These are phyloP conservation scores for Trichoderma sp. DNA, from an alignment of 2,329 filamentous ascomycete species.

Conservation along the genomic window DNA sequence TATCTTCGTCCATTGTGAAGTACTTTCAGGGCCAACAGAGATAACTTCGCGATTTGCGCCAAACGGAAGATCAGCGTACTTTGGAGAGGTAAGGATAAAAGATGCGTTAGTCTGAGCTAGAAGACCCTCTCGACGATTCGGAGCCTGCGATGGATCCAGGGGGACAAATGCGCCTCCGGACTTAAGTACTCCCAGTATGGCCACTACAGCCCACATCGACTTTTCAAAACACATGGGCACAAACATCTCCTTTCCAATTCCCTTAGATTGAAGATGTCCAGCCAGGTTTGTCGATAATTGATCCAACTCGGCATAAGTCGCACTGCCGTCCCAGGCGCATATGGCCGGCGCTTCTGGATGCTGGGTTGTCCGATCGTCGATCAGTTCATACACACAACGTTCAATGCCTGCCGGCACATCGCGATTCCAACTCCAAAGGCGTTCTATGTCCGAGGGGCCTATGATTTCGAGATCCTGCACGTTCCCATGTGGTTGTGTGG, in stretches of 20 bases:
- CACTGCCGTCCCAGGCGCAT: background rate
- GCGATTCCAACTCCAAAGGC: background rate
- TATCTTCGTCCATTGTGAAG: background rate
- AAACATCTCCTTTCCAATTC: background rate
- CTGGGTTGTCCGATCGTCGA: background rate
- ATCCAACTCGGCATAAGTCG: slow-evolving; percentile 25
- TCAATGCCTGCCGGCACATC: background rate
- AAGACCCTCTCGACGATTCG: background rate
- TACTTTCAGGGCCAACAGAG: background rate
- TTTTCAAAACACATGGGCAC: slow-evolving; percentile 36
- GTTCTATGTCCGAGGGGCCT: background rate
- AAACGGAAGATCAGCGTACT: too few relatives aligned
- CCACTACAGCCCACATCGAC: slow-evolving; percentile 31
- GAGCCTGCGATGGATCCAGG: background rate
- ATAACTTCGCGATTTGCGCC: too few relatives aligned
- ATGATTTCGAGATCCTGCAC: too few relatives aligned
- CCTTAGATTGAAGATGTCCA: background rate
- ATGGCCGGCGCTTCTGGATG: background rate
- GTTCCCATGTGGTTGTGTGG: background rate
- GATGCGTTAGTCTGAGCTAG: background rate
- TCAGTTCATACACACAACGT: background rate
- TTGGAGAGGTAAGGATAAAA: background rate
- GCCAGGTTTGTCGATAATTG: slow-evolving; percentile 21
- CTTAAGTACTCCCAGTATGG: slow-evolving; percentile 33
- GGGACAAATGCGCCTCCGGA: slow-evolving; percentile 26